Evolutionary conservation across 2,329 filamentous ascomycete species (phyloP).

Genomic region (Keithomyces neogunnii): DNA sequence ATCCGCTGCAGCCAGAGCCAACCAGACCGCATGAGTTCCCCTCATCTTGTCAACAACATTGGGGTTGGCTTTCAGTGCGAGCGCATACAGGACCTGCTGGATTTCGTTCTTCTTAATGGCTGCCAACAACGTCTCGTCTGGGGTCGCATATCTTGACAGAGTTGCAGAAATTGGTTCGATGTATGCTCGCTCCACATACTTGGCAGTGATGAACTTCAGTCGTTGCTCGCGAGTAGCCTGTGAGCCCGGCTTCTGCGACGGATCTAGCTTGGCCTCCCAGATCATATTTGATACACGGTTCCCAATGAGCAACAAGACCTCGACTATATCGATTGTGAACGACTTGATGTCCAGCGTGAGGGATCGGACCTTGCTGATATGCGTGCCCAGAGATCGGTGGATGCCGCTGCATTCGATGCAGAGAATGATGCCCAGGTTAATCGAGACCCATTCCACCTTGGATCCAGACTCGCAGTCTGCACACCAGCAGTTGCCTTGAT

Average conservation of each 20-base stretch:
- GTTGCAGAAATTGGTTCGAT: slow-evolving; percentile 71
- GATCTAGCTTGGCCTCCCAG: slow-evolving; percentile 83
- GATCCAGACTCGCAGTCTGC: slow-evolving; percentile 86
- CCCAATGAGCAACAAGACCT: slow-evolving; percentile 81
- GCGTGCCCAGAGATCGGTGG: slow-evolving; percentile 88
- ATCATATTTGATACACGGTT: slow-evolving; percentile 95
- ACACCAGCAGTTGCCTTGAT: slow-evolving; percentile 88
- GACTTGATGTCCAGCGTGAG: slow-evolving; percentile 92
- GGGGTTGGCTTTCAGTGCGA: slow-evolving; percentile 78
- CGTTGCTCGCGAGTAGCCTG: slow-evolving; percentile 82
- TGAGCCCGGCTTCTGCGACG: slow-evolving; percentile 61
- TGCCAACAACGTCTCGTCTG: slow-evolving; percentile 83
- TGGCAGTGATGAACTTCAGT: slow-evolving; percentile 88
- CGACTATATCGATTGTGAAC: slow-evolving; percentile 94
- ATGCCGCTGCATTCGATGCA: slow-evolving; percentile 99
- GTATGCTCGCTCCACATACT: slow-evolving; percentile 80
- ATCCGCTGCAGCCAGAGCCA: slow-evolving; percentile 87
- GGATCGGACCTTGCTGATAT: slow-evolving; percentile 95
- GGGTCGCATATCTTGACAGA: slow-evolving; percentile 64
- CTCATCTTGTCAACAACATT: slow-evolving; percentile 81
- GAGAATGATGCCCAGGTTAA: slow-evolving; percentile 91
- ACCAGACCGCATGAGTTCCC: slow-evolving; percentile 79
- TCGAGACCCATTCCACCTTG: slow-evolving; percentile 98
- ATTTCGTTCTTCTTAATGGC: slow-evolving; percentile 97
- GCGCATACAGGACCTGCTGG: slow-evolving; percentile 81